phyloP scores from a whole-genome alignment of 148 eudicot species.

The Camellia granthamiana region DNA sequence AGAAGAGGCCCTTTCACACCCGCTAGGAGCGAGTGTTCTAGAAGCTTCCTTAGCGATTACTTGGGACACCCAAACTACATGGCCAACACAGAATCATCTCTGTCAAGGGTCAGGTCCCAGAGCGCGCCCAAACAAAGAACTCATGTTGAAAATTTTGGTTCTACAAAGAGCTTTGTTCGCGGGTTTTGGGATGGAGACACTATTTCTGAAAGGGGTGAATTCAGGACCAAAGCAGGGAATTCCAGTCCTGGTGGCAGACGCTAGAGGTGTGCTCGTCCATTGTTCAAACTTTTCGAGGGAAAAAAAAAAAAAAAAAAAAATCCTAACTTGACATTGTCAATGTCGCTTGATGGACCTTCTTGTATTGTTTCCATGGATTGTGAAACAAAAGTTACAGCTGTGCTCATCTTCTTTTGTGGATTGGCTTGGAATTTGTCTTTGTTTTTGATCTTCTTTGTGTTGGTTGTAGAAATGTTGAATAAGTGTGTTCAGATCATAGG shows the following conservation, averaged over 20 bases:
- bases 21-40: constrained; percentile 52
- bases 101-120: constrained; percentile 68
- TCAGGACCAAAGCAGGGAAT: constrained; percentile 11
- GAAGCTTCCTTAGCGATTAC: constrained; percentile 48
- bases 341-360: neutral
- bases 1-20: constrained; percentile 59
- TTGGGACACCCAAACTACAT: constrained; percentile 57
- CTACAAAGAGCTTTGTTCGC: constrained; percentile 29
- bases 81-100: constrained; percentile 70
- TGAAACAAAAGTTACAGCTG: neutral
- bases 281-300: too few species aligned
- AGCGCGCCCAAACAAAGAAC: constrained; percentile 74
- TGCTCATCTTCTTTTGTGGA: constrained; percentile 11
- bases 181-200: constrained; percentile 42
- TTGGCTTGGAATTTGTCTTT: neutral
- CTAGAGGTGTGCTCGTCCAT: constrained; percentile 9
- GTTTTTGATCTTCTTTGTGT: too few species aligned
- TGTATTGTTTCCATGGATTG: neutral
- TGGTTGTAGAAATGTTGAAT: neutral
- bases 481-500: neutral
- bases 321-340: constrained; percentile 1
- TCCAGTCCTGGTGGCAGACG: constrained; percentile 11
- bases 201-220: constrained; percentile 39
- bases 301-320: too few species aligned
- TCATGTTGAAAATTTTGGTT: constrained; percentile 33